Evolutionary conservation across 73 alveolate species (phyloP), one percentile per base, ranked within the genome.

Genomic region (Breviolum minutum): DNA sequence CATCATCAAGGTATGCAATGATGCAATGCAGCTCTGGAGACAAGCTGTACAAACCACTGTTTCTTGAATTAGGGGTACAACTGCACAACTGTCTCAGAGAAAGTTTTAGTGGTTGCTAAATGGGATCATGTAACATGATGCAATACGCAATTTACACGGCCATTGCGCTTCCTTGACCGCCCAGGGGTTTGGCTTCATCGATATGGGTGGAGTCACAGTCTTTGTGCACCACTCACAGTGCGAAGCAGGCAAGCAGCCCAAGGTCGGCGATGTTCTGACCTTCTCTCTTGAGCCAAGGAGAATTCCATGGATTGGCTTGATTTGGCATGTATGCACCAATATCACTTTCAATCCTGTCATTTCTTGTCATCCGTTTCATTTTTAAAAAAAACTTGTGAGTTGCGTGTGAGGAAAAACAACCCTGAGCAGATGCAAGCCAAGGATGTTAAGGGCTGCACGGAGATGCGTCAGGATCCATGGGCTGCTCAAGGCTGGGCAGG

Each of bases 141-240:
- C 2, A 62, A 77, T 29, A 64, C 63, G 62, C 9, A 14, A n/a
- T 29, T 14, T 30, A 26, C 30, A 13, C 14, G 8, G 19, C 66
- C 29, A 29, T 40, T 54, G 54, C 3, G 54, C 54, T 40, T 40
- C 5, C 54, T 40, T 40, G 54, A 63, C 16, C 11, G 90, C 90
- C 10, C 98, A 92, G 98, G 98, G 98, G 27, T 92, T 92, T 74
- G 98, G 98, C 98, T 92, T 92, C 76, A 92, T 92, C 81, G 98
- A 92, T 80, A 92, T 92, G 98, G 98, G 91, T 63, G 98, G 98
- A 80, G 86, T 48, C 79, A 92, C 98, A 5, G 98, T 92, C 69
- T 92, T 92, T 26, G 98, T 92, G 61, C 98, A 92, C 90, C 24
- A 73, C 90, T 19, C 98, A 29, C 89, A 92, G 48, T 92, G 98